Evolutionary conservation across 331 rosid genomes (phyloP).

Genomic region (Cydonia oblonga): DNA sequence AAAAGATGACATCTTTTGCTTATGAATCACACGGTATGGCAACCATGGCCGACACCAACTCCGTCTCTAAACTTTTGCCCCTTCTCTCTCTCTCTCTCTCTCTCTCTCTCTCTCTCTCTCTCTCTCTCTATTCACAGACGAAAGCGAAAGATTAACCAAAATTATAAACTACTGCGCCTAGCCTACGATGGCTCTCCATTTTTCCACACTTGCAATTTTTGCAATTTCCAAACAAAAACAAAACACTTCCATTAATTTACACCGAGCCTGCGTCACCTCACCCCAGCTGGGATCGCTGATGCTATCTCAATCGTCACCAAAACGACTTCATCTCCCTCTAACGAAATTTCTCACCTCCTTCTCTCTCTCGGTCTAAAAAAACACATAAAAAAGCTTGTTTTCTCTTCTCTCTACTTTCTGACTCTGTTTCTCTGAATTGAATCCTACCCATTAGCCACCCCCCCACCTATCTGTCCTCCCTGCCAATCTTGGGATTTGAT

Average conservation of each 20-base stretch:
- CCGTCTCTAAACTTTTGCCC: no score
- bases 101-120: neutral
- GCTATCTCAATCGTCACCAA: slow-evolving; percentile 43
- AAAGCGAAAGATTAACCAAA: neutral
- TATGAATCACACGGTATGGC: neutral
- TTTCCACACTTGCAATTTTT: neutral
- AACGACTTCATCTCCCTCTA: slow-evolving; percentile 45
- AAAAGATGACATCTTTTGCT: neutral
- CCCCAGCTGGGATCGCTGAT: slow-evolving; percentile 45
- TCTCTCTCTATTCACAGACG: neutral
- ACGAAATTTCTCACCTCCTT: slow-evolving; percentile 1
- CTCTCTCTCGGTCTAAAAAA: neutral
- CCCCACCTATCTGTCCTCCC: neutral
- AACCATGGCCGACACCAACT: neutral
- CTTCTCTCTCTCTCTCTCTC: neutral
- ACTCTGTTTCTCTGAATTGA: slow-evolving; percentile 8
- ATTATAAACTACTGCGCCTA: neutral
- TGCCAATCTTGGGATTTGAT: slow-evolving; percentile 12
- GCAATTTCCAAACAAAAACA: neutral
- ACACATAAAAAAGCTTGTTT: no score
- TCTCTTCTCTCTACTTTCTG: neutral
- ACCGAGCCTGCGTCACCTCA: slow-evolving; percentile 23
- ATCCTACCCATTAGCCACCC: neutral
- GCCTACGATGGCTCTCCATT: neutral
- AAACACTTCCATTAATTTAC: neutral